phyloP scores from a whole-genome alignment of 257 asterid species.

The Plantago ovata region DNA sequence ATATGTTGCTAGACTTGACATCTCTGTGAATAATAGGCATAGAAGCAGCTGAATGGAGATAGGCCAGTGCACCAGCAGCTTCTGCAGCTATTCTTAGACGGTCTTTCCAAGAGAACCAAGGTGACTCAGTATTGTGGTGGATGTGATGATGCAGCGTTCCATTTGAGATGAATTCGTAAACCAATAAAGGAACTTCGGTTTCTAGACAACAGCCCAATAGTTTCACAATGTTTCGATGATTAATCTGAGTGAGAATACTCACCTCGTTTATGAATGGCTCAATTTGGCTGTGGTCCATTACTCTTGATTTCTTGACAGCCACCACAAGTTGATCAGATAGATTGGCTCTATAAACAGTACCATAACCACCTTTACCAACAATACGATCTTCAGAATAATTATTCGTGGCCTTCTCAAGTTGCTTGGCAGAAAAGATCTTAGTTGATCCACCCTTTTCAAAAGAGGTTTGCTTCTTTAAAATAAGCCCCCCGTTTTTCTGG shows the following conservation, averaged over 20 bases:
- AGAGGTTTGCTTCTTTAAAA: constrained; percentile 2
- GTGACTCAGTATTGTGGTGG: not conserved
- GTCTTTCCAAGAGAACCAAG: constrained; percentile 9
- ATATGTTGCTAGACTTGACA: not conserved
- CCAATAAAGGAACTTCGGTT: constrained; percentile 5
- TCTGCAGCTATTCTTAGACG: constrained; percentile 8
- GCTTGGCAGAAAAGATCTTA: constrained; percentile 6
- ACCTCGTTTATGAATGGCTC: constrained; percentile 7
- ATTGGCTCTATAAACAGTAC: constrained; percentile 1
- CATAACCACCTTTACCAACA: constrained; percentile 10
- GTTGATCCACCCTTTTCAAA: not conserved
- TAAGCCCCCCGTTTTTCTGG: constrained; percentile 4
- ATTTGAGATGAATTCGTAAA: constrained; percentile 9
- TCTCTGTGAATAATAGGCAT: no score
- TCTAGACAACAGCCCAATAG: constrained; percentile 4
- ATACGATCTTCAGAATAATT: constrained; percentile 10
- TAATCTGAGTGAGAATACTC: constrained; percentile 7
- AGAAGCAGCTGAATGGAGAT: constrained; percentile 6
- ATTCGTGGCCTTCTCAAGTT: constrained; percentile 9
- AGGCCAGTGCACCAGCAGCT: constrained; percentile 8
- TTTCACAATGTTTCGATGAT: constrained; percentile 8
- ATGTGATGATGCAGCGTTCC: constrained; percentile 8
- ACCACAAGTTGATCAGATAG: constrained; percentile 1
- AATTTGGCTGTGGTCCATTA: constrained; percentile 10
- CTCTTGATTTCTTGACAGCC: constrained; percentile 1